Evolutionary conservation across 2,329 filamentous ascomycete species (phyloP), one percentile per base, ranked within the genome.

Genomic region (Colletotrichum sp.): DNA sequence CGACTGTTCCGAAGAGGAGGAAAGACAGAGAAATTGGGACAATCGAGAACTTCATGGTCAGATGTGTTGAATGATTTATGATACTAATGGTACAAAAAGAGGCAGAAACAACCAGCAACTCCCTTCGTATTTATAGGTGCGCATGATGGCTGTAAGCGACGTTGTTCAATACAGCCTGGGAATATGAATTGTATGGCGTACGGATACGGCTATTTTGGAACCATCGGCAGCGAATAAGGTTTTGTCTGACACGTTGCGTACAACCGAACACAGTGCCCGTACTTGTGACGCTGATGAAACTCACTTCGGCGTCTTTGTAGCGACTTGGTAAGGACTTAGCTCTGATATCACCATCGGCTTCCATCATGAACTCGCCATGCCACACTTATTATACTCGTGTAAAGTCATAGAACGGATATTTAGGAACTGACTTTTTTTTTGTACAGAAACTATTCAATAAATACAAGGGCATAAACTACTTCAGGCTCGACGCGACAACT

Each of bases 381-480:
- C n/a, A 21, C 9, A 21, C 2, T 13, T 8, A 0, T 8, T 21
- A 2, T 21, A 52, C 8, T 21, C 0, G 0, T 21, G 43, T 12
- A 5, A 21, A 12, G 2, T 7, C n/a, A 7, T 0, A 6, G 6
- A 12, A 21, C 6, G 10, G 6, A 21, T 7, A 21, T 2, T 48
- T 7, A 21, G 7, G 0, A 7, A 21, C 8, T 7, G 18, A 8
- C 8, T 21, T 48, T 13, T n/a, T 8, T 12, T 48, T 48, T n/a
- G 18, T 52, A 52, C 6, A 52, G 1, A 2, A 52, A 13, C 10
- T 21, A 0, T 21, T 4, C 0, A 21, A 52, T 52, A 52, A 13
- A 21, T 52, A 52, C n/a, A 21, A 7, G 4, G 0, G 36, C 36
- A 38, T 9, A 43, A 52, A 21, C 4, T 8, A 52, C 6, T 4